A percentile compares a stretch with the other conserved stretches of the same genome.
These are phyloP conservation scores for Rheum nobile DNA, from an alignment of 148 eudicot genomes.

Conservation along the genomic window DNA sequence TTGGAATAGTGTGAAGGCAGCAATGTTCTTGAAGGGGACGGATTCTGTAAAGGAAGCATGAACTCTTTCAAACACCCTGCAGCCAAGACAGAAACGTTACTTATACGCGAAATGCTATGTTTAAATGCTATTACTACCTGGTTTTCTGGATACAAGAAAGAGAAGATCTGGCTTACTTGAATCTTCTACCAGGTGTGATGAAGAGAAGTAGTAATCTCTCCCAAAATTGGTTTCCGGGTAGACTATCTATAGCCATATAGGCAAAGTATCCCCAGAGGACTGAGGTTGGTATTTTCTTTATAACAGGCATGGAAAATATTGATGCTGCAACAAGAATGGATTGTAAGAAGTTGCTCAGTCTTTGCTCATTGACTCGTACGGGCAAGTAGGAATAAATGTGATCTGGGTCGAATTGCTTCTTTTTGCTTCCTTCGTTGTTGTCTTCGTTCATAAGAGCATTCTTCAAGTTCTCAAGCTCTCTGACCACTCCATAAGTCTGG, in stretches of 20 bases:
- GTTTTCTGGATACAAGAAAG: too few relatives aligned
- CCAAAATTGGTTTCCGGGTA: constrained; percentile 86
- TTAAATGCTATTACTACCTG: too few relatives aligned
- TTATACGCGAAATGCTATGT: neutral
- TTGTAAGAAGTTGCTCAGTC: constrained; percentile 71
- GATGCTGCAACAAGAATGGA: constrained; percentile 48
- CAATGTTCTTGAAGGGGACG: constrained; percentile 62
- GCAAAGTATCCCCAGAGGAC: constrained; percentile 92
- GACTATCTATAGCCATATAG: constrained; percentile 80
- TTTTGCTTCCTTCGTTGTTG: constrained; percentile 24
- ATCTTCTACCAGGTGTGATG: constrained; percentile 52
- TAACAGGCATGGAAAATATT: constrained; percentile 54
- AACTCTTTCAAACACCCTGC: constrained; percentile 56
- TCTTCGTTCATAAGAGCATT: constrained; percentile 47
- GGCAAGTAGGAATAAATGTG: constrained; percentile 66
- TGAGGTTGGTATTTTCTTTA: constrained; percentile 70
- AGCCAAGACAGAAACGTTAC: neutral
- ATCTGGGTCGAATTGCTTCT: constrained; percentile 37
- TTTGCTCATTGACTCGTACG: constrained; percentile 75
- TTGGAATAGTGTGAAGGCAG: constrained; percentile 49
- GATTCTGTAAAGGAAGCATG: constrained; percentile 69
- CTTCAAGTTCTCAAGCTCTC: constrained; percentile 39
- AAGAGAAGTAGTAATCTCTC: constrained; percentile 64
- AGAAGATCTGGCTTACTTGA: constrained; percentile 38
- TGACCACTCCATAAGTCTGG: constrained; percentile 10